These are phyloP conservation scores for Acanthochlamys bracteata DNA, from an alignment of 106 monocot genomes.

Conservation along the genomic window DNA sequence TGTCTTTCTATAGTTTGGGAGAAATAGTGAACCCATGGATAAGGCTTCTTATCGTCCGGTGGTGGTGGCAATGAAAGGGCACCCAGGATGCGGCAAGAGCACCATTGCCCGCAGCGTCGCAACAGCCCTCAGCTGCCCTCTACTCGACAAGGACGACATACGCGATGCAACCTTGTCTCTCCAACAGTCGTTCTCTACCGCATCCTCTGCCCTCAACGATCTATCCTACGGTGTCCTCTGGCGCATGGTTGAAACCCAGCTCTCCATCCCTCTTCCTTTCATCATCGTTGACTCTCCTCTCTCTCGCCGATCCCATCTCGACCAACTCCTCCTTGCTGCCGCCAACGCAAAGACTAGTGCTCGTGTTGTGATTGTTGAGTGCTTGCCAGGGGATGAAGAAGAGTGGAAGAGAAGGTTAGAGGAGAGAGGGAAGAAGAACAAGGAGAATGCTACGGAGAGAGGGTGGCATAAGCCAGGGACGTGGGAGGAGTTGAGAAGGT, in stretches of 20 bases:
- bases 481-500: conserved; percentile 48
- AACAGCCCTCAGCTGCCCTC: conserved; percentile 47
- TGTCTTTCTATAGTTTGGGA: too few relatives aligned
- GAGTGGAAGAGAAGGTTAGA: conserved; percentile 75
- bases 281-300: conserved; percentile 85
- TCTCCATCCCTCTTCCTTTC: conserved; percentile 46
- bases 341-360: background rate
- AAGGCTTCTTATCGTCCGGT: conserved; percentile 12
- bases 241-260: conserved; percentile 46
- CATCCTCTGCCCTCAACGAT: conserved; percentile 46
- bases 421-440: conserved; percentile 20
- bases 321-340: conserved; percentile 30
- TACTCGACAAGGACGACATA: conserved; percentile 98
- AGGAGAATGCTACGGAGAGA: background rate
- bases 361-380: conserved; percentile 59
- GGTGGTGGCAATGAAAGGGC: conserved; percentile 92
- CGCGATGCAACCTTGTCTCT: conserved; percentile 55
- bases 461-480: conserved; percentile 70
- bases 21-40: too few relatives aligned
- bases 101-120: conserved; percentile 65
- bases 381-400: conserved; percentile 38
- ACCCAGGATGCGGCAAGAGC: conserved; percentile 86
- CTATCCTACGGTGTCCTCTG: conserved; percentile 79
- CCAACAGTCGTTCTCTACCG: conserved; percentile 11
- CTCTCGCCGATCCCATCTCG: conserved; percentile 53